A percentile compares a stretch with the other conserved stretches of the same genome.
Evolutionary conservation across 2,329 filamentous ascomycete species (phyloP).

Genomic region (Paecilomyces niveus): DNA sequence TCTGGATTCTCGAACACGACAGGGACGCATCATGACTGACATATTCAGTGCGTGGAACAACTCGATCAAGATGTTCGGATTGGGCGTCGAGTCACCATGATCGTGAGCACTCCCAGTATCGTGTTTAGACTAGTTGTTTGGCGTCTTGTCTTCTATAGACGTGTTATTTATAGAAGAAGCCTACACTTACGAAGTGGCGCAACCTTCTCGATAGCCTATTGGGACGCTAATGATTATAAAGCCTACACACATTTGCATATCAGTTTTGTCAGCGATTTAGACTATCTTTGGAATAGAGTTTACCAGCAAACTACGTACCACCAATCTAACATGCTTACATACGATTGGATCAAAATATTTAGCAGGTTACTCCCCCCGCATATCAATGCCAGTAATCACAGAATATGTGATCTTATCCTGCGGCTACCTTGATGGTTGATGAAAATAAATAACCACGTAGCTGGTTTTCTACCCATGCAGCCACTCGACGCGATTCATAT

Average conservation of each 20-base stretch:
- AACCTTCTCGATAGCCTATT: not conserved
- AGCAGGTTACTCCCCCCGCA: not conserved
- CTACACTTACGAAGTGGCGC: not conserved
- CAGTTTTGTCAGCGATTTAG: not conserved
- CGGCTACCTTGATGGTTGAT: too few relatives aligned
- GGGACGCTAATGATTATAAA: not conserved
- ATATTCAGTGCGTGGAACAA: constrained; percentile 64
- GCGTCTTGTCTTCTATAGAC: not conserved
- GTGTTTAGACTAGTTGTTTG: not conserved
- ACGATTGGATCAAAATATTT: not conserved
- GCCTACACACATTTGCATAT: not conserved
- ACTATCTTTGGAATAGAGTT: not conserved
- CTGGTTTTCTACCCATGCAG: too few relatives aligned
- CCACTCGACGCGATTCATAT: too few relatives aligned
- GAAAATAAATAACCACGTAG: too few relatives aligned
- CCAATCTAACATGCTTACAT: not conserved
- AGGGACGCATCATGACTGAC: constrained; percentile 4
- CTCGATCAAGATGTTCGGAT: constrained; percentile 69
- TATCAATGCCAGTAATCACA: too few relatives aligned
- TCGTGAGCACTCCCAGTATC: not conserved
- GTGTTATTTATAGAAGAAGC: not conserved
- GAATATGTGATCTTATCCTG: too few relatives aligned
- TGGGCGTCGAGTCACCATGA: constrained; percentile 44
- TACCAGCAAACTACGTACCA: not conserved
- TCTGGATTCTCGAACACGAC: not conserved